Base-by-base conservation (phyloP, 2,329 filamentous ascomycete genomes). In the Calonectria fujianensis region DNA sequence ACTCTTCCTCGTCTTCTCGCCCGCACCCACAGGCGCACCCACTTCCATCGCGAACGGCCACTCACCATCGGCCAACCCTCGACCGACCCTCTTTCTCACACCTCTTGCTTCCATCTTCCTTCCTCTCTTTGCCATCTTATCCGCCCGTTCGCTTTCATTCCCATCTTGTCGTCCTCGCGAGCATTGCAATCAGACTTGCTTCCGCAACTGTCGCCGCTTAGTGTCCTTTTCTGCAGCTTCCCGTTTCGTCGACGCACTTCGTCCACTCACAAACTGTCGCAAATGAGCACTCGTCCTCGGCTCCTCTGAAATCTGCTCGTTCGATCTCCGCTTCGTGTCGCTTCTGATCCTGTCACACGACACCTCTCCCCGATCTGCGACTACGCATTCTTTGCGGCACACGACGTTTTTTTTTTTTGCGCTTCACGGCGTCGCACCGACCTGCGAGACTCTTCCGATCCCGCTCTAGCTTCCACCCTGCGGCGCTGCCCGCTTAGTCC, bases 31-130 rank as follows among this genome's bases (percentile, higher is more conserved):
- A 63, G 50, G 35, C 39, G 67, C 71, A 67, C 59, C 59, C 69
- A 63, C 70, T 76, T 48, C 45, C 45, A 48, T 48, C 75, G 73
- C 69, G 76, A 78, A 75, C 76, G 63, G 72, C 73, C 64, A 75
- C 69, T 72, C 70, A 66, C 69, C 75, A 74, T 69, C 72, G 75
- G 67, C 68, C 59, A 78, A 77, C 66, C 69, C 37, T 67, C 32
- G 45, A 50, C 70, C 48, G 69, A 45, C 51, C 59, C 52, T 54
- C 61, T n/a, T 51, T 67, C 72, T 74, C 32, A 65, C 61, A 50
- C 27, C 61, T 65, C 61, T 50, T 50, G n/a, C 41, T 69, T 70
- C 51, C 64, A 68, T 70, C 50, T 27, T 50, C 39, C 27, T n/a
- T 63, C 63, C 50, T 32, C n/a, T 35, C 37, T 61, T 59, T 45